phyloP scores from a whole-genome alignment of 768 basidiomycete species.

The Panaeolus cyanescens region DNA sequence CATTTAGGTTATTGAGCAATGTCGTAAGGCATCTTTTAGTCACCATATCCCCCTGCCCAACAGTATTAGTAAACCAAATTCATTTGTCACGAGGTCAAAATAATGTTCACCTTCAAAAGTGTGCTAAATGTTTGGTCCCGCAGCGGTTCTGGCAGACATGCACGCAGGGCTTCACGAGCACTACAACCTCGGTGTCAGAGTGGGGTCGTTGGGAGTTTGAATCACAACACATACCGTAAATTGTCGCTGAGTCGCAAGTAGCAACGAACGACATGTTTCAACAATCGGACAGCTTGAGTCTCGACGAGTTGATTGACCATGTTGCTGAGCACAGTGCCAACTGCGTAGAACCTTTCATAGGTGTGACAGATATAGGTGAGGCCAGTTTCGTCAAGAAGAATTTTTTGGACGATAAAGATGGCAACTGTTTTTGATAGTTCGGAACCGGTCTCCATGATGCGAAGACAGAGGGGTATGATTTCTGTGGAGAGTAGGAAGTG shows the following conservation, averaged over 20 bases:
- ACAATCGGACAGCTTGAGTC: slow-evolving; percentile 91
- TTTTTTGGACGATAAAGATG: slow-evolving; percentile 99
- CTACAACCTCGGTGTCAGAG: slow-evolving; percentile 38
- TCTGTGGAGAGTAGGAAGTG: slow-evolving; percentile 99
- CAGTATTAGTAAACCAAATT: slow-evolving; percentile 16
- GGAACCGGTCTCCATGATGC: slow-evolving; percentile 99
- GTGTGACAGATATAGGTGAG: slow-evolving; percentile 99
- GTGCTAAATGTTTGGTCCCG: slow-evolving; percentile 91
- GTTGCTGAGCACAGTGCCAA: slow-evolving; percentile 96
- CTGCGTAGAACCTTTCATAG: slow-evolving; percentile 99
- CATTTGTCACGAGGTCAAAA: background rate
- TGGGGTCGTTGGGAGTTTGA: slow-evolving; percentile 6
- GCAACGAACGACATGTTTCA: slow-evolving; percentile 98
- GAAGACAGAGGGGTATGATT: slow-evolving; percentile 97
- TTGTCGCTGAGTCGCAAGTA: slow-evolving; percentile 97
- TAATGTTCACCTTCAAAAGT: slow-evolving; percentile 75
- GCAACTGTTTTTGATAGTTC: slow-evolving; percentile 99
- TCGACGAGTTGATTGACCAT: slow-evolving; percentile 99
- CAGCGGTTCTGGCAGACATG: slow-evolving; percentile 93
- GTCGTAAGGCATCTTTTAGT: slow-evolving; percentile 94
- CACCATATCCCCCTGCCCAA: slow-evolving; percentile 90
- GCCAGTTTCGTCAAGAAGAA: slow-evolving; percentile 95
- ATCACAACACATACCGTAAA: slow-evolving; percentile 61
- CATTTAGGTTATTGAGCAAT: slow-evolving; percentile 84
- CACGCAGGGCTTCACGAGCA: slow-evolving; percentile 92